Percentiles rank a stretch among this genome's conserved stretches.
These are phyloP conservation scores for Venturia asperata DNA, from an alignment of 2,329 filamentous ascomycete genomes.

Conservation along the genomic window DNA sequence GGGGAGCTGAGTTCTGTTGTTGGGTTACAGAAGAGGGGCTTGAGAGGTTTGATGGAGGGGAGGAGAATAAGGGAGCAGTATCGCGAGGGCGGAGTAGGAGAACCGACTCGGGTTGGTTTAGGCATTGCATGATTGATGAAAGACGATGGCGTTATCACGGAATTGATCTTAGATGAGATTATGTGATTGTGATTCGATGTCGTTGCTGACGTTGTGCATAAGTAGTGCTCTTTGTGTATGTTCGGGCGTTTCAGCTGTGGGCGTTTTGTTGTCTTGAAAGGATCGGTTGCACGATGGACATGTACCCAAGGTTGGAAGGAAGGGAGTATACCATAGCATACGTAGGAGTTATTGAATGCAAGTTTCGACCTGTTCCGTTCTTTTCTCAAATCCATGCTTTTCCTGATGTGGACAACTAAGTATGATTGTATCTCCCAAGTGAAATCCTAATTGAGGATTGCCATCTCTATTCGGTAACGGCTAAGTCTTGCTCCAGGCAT, in stretches of 20 bases:
- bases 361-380: no score
- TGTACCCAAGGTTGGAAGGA: background rate
- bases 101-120: constrained; percentile 27
- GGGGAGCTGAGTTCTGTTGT: constrained; percentile 83
- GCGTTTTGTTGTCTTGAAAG: no score
- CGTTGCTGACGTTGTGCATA: background rate
- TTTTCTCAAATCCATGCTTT: no score
- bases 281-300: no score
- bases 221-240: background rate
- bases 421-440: no score
- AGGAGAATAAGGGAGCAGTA: constrained; percentile 72
- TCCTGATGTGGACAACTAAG: no score
- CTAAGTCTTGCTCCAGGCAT: no score
- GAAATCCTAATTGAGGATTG: no score
- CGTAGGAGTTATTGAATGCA: background rate
- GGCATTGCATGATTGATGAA: constrained; percentile 27
- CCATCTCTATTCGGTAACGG: no score
- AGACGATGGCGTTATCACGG: background rate
- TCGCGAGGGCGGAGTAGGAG: constrained; percentile 30
- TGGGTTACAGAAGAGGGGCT: constrained; percentile 85
- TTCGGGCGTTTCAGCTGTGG: background rate
- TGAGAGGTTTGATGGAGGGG: constrained; percentile 92
- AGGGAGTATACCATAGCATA: constrained; percentile 5
- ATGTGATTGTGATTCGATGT: background rate
- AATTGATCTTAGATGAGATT: background rate